A percentile compares a stretch with the other conserved stretches of the same genome.
Evolutionary conservation across 1,284 basidiomycete genomes (phyloP).

Genomic region (Neolentinus lepideus): DNA sequence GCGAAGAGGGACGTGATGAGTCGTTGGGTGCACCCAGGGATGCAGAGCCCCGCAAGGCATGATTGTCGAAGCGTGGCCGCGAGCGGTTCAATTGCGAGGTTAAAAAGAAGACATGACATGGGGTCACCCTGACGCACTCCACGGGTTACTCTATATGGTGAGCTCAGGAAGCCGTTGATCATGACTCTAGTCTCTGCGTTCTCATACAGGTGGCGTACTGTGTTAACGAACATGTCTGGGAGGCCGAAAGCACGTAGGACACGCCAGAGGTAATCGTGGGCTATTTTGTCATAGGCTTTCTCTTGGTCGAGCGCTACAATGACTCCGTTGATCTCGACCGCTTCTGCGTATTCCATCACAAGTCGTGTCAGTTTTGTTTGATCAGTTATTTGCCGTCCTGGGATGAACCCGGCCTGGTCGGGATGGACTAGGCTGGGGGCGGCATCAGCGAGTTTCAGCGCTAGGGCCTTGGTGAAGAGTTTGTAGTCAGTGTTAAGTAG

Average conservation of each 20-base stretch:
- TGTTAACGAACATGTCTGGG: constrained; percentile 14
- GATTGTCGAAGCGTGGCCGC: constrained; percentile 13
- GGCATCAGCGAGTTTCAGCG: constrained; percentile 10
- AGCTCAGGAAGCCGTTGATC: constrained; percentile 19
- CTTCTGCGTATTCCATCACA: constrained; percentile 18
- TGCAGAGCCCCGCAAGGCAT: constrained; percentile 9
- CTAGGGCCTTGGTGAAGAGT: constrained; percentile 14
- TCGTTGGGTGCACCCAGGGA: constrained; percentile 9
- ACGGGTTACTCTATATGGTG: constrained; percentile 11
- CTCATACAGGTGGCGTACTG: constrained; percentile 16
- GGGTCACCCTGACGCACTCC: constrained; percentile 27
- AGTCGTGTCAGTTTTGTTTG: constrained; percentile 14
- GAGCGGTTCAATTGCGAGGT: constrained; percentile 20
- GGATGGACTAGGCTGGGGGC: constrained; percentile 13
- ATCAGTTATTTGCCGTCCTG: constrained; percentile 15
- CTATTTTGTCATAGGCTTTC: constrained; percentile 25
- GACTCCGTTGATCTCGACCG: constrained; percentile 13
- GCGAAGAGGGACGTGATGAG: constrained; percentile 23
- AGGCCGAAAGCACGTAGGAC: constrained; percentile 13
- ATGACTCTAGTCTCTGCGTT: constrained; percentile 16
- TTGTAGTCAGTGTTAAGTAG: constrained; percentile 27
- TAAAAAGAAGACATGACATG: constrained; percentile 20
- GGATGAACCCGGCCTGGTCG: constrained; percentile 23
- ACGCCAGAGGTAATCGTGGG: constrained; percentile 21
- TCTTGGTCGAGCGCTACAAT: constrained; percentile 25